Conservation (phyloP, 768 basidiomycete genomes). For the Rubroboletus satanas region DNA sequence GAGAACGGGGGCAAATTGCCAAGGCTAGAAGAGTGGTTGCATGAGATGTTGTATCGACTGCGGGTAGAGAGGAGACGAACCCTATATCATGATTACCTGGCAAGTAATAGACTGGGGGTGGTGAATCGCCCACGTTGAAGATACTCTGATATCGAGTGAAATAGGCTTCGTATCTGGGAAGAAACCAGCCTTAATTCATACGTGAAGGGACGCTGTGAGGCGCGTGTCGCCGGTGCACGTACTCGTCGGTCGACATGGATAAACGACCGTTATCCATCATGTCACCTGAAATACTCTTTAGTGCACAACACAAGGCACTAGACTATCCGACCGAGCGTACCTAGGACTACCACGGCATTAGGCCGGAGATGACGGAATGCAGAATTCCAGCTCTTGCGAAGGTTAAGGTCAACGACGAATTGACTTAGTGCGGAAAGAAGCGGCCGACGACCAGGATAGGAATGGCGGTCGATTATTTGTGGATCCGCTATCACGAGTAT, state of each 20-base stretch:
- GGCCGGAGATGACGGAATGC: conserved; percentile 52
- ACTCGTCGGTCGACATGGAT: conserved; percentile 66
- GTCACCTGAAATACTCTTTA: conserved; percentile 39
- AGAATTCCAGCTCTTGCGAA: conserved; percentile 81
- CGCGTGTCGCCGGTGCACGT: conserved; percentile 29
- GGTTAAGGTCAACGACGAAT: conserved; percentile 71
- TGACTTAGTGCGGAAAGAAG: conserved; percentile 58
- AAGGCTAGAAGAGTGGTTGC: conserved; percentile 20
- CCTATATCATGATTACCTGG: conserved; percentile 93
- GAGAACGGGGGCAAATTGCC: conserved; percentile 34
- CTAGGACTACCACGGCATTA: conserved; percentile 76
- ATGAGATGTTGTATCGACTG: neutral
- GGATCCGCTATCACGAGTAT: conserved; percentile 83
- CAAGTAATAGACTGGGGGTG: conserved; percentile 61
- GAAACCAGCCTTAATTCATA: conserved; percentile 6
- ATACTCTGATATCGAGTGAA: conserved; percentile 64
- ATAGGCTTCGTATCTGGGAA: conserved; percentile 69
- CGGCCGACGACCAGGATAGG: conserved; percentile 60
- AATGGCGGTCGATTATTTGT: conserved; percentile 73
- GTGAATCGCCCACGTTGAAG: conserved; percentile 46
- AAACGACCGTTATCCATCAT: conserved; percentile 86
- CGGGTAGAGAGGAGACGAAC: conserved; percentile 35
- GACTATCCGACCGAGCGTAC: conserved; percentile 25
- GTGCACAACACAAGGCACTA: neutral
- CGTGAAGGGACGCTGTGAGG: neutral